Evolutionary conservation across 176 grass and related monocot species (phyloP).

Genomic region (Coix lacrymajobi): DNA sequence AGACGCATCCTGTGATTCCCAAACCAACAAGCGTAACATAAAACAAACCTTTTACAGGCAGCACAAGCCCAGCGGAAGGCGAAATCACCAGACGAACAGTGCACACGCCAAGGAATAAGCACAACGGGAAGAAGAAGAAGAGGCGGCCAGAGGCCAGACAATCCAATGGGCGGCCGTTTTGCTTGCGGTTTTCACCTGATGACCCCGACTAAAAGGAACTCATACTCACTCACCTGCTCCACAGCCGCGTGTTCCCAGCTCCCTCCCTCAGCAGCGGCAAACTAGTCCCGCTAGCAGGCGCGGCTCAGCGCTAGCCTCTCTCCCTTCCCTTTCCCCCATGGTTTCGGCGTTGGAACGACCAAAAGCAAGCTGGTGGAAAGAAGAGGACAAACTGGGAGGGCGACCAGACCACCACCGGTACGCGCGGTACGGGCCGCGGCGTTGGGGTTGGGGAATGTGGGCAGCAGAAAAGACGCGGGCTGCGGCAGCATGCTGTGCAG

Average conservation of each 20-base stretch:
- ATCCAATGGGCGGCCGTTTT: background rate
- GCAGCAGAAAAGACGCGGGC: constrained; percentile 31
- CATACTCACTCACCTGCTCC: constrained; percentile 6
- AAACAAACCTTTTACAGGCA: background rate
- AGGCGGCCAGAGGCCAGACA: background rate
- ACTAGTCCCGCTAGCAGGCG: background rate
- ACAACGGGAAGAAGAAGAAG: background rate
- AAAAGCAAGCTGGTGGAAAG: constrained; percentile 37
- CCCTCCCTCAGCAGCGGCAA: constrained; percentile 7
- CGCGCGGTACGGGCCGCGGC: background rate
- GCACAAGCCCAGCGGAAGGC: background rate
- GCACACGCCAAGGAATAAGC: background rate
- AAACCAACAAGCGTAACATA: background rate
- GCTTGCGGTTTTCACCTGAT: background rate
- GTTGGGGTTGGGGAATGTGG: constrained; percentile 46
- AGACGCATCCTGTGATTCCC: background rate
- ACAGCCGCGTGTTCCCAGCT: constrained; percentile 21
- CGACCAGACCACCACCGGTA: background rate
- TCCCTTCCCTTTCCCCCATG: background rate
- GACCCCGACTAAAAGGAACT: constrained; percentile 1
- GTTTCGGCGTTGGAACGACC: constrained; percentile 1
- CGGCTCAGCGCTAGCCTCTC: background rate
- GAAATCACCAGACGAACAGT: background rate
- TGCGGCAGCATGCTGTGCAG: constrained; percentile 17
- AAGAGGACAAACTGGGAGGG: constrained; percentile 26